Evolutionary conservation across 345 rosid genomes (phyloP), one percentile per base, ranked within the genome.

Genomic region (Anastatica hierochuntica): DNA sequence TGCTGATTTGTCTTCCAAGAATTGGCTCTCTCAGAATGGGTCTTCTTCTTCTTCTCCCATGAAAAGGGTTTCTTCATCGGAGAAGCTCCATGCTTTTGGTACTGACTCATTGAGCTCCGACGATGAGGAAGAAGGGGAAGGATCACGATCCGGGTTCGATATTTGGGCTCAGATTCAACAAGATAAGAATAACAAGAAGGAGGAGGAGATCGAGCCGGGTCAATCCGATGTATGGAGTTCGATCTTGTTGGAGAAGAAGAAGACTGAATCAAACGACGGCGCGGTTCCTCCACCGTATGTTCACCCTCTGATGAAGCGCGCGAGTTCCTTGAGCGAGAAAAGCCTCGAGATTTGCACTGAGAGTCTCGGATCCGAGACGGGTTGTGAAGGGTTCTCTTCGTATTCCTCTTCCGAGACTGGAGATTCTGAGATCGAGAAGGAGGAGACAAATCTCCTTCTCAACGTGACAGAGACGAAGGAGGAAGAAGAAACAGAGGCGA

Each of bases 321-420:
- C 78, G 7, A 76, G 90, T 33, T 76, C 81, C n/a, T 63, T 94
- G 55, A 83, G 68, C 55, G 63, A 72, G 67, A 81, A 79, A 72
- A 94, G 97, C 71, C 95, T 92, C 18, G 63, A 83, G 14, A 74
- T 92, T 20, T 92, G 99, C 74, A 92, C 99, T 2, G 99, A 92
- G 70, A 92, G 90, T 56, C 97, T 92, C n/a, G 99, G 99, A 53
- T 94, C 95, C 20, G 99, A 94, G 70, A 83, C 95, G 6, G 99
- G 97, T 24, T 94, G 89, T 7, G 95, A 85, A 9, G 85, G 72
- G 21, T 85, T 88, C 70, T 79, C 94, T 21, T 78, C 86, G 0
- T 60, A 70, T 58, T 74, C 88, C 2, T 44, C 84, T 0, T 80
- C 90, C 0, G 92, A 84, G 64, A 76, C 60, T 1, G 67, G 65